Base-by-base conservation (phyloP, 2,329 filamentous ascomycete species). In the Massarina eburnea region DNA sequence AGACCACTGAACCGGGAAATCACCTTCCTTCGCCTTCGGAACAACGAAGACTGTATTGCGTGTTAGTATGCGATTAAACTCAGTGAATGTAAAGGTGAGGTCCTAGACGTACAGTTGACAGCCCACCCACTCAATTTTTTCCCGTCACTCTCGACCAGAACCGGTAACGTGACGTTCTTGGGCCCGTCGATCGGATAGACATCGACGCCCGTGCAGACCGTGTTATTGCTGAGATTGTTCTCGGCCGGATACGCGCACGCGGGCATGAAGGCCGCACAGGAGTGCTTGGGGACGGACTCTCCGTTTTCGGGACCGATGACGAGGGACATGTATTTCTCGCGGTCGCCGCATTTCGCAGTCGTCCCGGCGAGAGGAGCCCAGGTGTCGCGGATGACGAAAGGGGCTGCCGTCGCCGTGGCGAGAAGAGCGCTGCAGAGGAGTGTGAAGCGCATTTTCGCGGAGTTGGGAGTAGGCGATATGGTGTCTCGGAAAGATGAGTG, bases 261-360 rank as follows among this genome's bases (percentile, higher is more conserved):
- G 2, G 58, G 57, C 58, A 65, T 61, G 57, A 65, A 62, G 14
- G 52, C 59, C 17, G 54, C 57, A 33, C 62, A 65, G 29, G 59
- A 61, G 24, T 62, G 36, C 32, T 58, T 54, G 21, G 64, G 30
- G 6, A 62, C 49, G 2, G 46, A 34, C 34, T 41, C 20, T 10
- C 17, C 27, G 19, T 41, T 26, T 20, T 41, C 39, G 18, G 39
- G 39, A 4, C 39, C 39, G 29, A 41, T 32, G 18, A 33, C 27
- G 12, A 41, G 29, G 3, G 39, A 41, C 19, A 41, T 41, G 27
- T 33, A 33, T 30, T 41, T 41, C 15, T 41, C 39, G 8, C 18
- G 29, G 21, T 41, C 39, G 5, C 19, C 39, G 18, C 39, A 41
- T 41, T 17, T 34, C n/a, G 39, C 39, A 2, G n/a, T 33, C 6